Conservation (phyloP, 2,329 filamentous ascomycete species). For the Diplodia seriata region DNA sequence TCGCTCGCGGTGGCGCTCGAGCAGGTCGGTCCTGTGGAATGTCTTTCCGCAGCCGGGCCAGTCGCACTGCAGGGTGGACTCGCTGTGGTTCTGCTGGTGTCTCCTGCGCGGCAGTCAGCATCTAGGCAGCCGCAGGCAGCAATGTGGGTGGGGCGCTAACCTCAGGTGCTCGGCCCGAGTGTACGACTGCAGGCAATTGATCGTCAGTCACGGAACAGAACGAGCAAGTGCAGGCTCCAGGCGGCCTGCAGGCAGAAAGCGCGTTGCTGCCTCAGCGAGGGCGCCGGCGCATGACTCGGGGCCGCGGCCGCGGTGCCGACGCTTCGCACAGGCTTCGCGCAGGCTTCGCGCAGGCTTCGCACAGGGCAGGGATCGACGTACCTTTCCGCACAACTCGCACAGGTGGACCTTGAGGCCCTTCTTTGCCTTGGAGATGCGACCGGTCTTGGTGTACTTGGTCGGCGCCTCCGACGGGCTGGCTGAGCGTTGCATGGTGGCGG, state of each 20-base stretch:
- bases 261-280: constrained; percentile 10
- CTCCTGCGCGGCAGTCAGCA: constrained; percentile 43
- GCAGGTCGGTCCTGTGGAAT: constrained; percentile 55
- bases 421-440: constrained; percentile 56
- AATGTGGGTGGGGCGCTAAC: constrained; percentile 38
- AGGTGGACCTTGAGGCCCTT: constrained; percentile 56
- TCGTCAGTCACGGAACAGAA: constrained; percentile 12
- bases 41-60: constrained; percentile 51
- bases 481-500: constrained; percentile 43
- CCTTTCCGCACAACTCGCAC: constrained; percentile 56
- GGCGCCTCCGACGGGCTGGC: constrained; percentile 43
- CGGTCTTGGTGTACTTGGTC: constrained; percentile 52
- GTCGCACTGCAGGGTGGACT: constrained; percentile 51
- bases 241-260: neutral
- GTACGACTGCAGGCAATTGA: constrained; percentile 47
- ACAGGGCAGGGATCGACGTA: constrained; percentile 40
- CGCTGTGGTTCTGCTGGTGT: constrained; percentile 56
- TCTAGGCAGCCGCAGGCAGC: constrained; percentile 9
- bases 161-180: constrained; percentile 57
- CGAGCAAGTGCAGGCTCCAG: neutral
- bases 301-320: constrained; percentile 1
- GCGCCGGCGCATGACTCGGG: constrained; percentile 15
- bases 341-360: neutral
- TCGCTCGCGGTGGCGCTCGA: constrained; percentile 54
- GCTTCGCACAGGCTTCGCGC: neutral